These are phyloP conservation scores for Endotrypanum monterogeii DNA, from an alignment of 208 protist species.

Conservation along the genomic window DNA sequence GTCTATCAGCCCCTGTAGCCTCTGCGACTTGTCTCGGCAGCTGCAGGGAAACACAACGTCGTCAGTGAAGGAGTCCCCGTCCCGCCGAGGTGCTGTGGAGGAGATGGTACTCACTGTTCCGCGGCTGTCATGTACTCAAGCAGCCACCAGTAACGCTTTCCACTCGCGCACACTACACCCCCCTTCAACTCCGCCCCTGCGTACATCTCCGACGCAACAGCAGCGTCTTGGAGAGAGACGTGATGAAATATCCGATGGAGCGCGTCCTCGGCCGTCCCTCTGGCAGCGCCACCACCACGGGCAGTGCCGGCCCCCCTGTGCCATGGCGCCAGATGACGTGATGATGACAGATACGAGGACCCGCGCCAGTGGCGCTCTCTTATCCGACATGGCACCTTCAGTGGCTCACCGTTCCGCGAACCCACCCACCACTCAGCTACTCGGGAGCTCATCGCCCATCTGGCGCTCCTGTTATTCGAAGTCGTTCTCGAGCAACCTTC, in stretches of 20 bases:
- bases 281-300: conserved; percentile 4
- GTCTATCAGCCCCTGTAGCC: conserved; percentile 7
- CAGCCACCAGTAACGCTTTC: background rate
- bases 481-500: conserved; percentile 16
- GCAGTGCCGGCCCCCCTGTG: no score
- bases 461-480: conserved; percentile 15
- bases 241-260: background rate
- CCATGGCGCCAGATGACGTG: background rate
- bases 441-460: conserved; percentile 10
- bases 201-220: background rate
- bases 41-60: background rate
- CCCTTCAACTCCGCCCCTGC: background rate
- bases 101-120: conserved; percentile 5
- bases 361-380: no score
- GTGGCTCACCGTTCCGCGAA: background rate
- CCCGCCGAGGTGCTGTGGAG: background rate
- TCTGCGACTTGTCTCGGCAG: background rate
- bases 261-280: background rate
- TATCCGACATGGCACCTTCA: background rate
- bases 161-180: no score
- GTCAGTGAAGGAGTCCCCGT: background rate
- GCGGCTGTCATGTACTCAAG: conserved; percentile 1
- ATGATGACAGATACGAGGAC: no score
- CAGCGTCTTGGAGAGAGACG: background rate
- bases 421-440: background rate